phyloP scores from a whole-genome alignment of 1,284 basidiomycete genomes.

The Microbotryum lychnidis-dioicae region DNA sequence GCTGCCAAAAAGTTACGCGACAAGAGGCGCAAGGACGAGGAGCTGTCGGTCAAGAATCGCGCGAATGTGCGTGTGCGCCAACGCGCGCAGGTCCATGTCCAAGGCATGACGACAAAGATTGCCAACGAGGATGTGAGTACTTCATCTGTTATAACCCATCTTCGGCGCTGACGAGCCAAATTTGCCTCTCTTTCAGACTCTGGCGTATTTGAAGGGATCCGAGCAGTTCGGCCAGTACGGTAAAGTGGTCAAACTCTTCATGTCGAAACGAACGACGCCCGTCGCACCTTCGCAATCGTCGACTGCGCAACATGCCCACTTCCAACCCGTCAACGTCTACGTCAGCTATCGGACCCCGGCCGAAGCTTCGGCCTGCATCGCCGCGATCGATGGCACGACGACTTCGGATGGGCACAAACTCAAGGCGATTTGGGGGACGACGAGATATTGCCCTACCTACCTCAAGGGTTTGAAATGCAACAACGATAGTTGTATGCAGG shows the following conservation, averaged over 20 bases:
- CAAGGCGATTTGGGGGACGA: slow-evolving; percentile 90
- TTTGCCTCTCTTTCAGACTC: slow-evolving; percentile 53
- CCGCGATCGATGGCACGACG: slow-evolving; percentile 82
- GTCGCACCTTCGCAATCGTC: slow-evolving; percentile 33
- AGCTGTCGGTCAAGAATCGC: slow-evolving; percentile 74
- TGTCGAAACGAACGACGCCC: slow-evolving; percentile 72
- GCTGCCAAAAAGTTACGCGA: slow-evolving; percentile 94
- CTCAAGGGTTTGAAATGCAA: slow-evolving; percentile 78
- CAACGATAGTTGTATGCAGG: slow-evolving; percentile 81
- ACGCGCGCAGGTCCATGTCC: slow-evolving; percentile 91
- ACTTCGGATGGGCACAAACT: slow-evolving; percentile 69
- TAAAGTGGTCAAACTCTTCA: slow-evolving; percentile 90
- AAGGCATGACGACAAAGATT: slow-evolving; percentile 81
- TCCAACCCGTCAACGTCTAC: slow-evolving; percentile 80
- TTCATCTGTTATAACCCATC: background rate
- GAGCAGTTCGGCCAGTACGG: slow-evolving; percentile 99
- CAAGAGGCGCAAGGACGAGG: slow-evolving; percentile 90
- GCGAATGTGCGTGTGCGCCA: slow-evolving; percentile 94
- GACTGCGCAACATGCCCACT: slow-evolving; percentile 44
- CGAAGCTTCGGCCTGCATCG: slow-evolving; percentile 88
- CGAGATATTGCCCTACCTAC: slow-evolving; percentile 96
- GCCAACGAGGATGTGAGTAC: slow-evolving; percentile 84
- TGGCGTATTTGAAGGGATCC: slow-evolving; percentile 84
- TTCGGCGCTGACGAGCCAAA: background rate
- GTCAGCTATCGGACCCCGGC: slow-evolving; percentile 92